A percentile compares a stretch with the other conserved stretches of the same genome.
These are phyloP conservation scores for Naganishia vishniacii DNA, from an alignment of 768 basidiomycete genomes.

Conservation along the genomic window DNA sequence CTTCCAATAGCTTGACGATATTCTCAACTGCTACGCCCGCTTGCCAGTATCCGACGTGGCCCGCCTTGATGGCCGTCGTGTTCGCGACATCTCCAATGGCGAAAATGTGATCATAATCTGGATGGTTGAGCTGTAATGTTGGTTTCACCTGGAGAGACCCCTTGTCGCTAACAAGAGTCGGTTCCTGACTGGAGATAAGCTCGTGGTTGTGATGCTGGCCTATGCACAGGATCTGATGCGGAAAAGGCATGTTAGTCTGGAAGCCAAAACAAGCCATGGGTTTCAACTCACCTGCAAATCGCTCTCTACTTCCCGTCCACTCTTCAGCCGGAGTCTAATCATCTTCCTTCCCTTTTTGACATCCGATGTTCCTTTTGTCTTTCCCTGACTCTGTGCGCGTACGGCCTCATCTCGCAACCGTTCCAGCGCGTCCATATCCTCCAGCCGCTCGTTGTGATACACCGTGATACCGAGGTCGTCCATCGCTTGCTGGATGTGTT, in stretches of 20 bases:
- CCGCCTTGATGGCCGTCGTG: conserved; percentile 47
- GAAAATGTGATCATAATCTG: conserved; percentile 35
- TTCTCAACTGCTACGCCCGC: conserved; percentile 46
- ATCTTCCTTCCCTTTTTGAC: conserved; percentile 27
- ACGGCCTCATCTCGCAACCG: conserved; percentile 31
- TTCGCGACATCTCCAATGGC: conserved; percentile 48
- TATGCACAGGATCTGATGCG: conserved; percentile 40
- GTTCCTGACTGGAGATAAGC: conserved; percentile 30
- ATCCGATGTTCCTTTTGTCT: background rate
- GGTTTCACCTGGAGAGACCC: conserved; percentile 37
- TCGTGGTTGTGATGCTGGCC: conserved; percentile 47
- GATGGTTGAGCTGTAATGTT: conserved; percentile 22
- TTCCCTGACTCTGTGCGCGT: conserved; percentile 7
- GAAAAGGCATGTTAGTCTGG: background rate
- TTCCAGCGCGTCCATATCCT: conserved; percentile 18
- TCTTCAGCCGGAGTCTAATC: conserved; percentile 36
- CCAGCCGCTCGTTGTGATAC: conserved; percentile 39
- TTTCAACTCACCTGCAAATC: conserved; percentile 40
- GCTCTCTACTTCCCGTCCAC: conserved; percentile 40
- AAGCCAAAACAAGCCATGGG: background rate
- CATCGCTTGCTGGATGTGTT: conserved; percentile 35
- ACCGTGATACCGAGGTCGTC: conserved; percentile 39
- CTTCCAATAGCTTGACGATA: conserved; percentile 32
- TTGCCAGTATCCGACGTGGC: conserved; percentile 48
- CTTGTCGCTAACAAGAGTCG: conserved; percentile 18